Evolutionary conservation across 192 early-diverging fungal species (phyloP).

Genomic region (Glomus cerebriforme): DNA sequence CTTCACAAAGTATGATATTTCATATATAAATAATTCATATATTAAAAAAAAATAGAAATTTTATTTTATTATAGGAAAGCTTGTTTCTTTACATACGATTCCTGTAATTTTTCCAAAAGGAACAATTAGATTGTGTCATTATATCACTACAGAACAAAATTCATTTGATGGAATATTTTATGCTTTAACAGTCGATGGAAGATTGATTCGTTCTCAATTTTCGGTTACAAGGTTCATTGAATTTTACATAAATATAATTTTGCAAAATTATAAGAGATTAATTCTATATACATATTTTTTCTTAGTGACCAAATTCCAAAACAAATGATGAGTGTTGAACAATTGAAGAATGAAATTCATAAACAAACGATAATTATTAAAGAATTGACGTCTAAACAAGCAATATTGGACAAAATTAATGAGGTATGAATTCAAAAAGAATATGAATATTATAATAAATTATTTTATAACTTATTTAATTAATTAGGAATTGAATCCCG

Average conservation of each 20-base stretch:
- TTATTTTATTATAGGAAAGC: conserved; percentile 15
- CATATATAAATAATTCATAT: neutral
- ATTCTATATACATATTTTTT: neutral
- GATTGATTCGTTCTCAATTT: conserved; percentile 3
- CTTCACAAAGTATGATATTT: neutral
- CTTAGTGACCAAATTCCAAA: neutral
- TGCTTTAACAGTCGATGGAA: conserved; percentile 11
- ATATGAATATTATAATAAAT: neutral
- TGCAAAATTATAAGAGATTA: neutral
- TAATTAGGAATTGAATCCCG: neutral
- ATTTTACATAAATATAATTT: neutral
- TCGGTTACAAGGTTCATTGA: neutral
- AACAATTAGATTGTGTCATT: conserved; percentile 4
- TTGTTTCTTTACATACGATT: conserved; percentile 10
- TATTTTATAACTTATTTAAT: neutral
- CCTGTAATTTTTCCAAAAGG: conserved; percentile 18
- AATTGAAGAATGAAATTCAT: conserved; percentile 19
- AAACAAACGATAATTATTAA: conserved; percentile 15
- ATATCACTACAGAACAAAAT: neutral
- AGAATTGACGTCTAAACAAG: conserved; percentile 20
- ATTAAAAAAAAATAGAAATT: neutral
- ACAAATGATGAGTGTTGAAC: neutral
- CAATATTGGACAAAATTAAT: conserved; percentile 11
- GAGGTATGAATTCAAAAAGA: neutral
- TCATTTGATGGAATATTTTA: conserved; percentile 18